A percentile compares a stretch with the other conserved stretches of the same genome.
Conservation (phyloP, 2,329 filamentous ascomycete species). For the Fusarium duplospermum region DNA sequence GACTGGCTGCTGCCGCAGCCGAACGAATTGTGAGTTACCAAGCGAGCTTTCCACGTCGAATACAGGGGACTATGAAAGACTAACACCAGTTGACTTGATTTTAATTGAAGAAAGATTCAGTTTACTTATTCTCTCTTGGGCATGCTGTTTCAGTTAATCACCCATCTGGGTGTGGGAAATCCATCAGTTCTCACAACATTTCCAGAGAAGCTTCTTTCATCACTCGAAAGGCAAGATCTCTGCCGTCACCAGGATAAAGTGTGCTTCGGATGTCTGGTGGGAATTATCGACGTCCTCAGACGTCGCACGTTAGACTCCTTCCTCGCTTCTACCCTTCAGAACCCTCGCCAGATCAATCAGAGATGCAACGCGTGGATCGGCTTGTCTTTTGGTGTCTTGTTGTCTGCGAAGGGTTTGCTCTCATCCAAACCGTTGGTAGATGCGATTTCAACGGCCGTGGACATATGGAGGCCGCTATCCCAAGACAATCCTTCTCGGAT, state of each 20-base stretch:
- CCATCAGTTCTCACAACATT: neutral
- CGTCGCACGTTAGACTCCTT: neutral
- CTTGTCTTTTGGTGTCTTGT: neutral
- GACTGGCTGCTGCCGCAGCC: neutral
- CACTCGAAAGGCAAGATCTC: neutral
- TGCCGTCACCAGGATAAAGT: neutral
- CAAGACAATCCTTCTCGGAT: neutral
- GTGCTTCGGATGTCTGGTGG: neutral
- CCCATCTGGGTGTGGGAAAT: neutral
- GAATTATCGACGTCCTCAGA: neutral
- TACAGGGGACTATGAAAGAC: neutral
- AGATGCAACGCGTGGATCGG: neutral
- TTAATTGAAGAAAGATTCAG: neutral
- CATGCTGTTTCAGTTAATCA: neutral
- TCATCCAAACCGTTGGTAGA: neutral
- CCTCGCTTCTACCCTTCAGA: neutral
- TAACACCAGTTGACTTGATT: neutral
- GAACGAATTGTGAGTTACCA: neutral
- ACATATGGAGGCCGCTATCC: neutral
- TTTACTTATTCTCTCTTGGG: neutral
- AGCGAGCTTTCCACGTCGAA: neutral
- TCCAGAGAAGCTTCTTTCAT: neutral
- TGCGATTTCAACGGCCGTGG: neutral
- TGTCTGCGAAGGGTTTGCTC: neutral
- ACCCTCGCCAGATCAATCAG: neutral